phyloP scores from a whole-genome alignment of 768 basidiomycete species.

The Naematelia encephala region DNA sequence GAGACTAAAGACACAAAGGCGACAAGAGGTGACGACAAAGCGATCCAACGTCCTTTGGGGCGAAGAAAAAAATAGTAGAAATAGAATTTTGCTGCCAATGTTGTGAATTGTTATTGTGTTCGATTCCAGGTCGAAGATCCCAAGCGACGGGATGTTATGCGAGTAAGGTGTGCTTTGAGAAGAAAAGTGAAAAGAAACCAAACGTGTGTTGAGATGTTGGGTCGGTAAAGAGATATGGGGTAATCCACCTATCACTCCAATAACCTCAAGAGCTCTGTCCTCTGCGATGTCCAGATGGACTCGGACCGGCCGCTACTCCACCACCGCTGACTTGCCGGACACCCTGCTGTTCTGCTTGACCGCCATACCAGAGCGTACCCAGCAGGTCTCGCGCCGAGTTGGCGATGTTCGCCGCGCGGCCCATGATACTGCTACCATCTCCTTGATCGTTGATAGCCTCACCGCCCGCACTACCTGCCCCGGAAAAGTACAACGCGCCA shows the following conservation, averaged over 20 bases:
- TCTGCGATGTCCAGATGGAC: neutral
- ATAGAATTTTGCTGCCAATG: neutral
- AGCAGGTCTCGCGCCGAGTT: slow-evolving; percentile 73
- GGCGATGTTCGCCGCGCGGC: slow-evolving; percentile 72
- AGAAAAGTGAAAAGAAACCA: no score
- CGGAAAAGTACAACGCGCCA: slow-evolving; percentile 32
- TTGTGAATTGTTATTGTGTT: no score
- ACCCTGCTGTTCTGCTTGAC: slow-evolving; percentile 15
- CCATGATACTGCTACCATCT: slow-evolving; percentile 55
- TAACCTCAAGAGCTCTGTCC: neutral
- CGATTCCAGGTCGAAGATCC: no score
- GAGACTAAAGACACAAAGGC: neutral
- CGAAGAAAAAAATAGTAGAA: neutral
- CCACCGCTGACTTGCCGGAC: slow-evolving; percentile 1
- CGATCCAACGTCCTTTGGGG: neutral
- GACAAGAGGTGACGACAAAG: neutral
- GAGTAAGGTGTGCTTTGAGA: no score
- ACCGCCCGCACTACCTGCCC: slow-evolving; percentile 10
- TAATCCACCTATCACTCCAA: neutral
- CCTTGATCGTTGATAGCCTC: slow-evolving; percentile 25
- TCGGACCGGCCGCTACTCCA: neutral
- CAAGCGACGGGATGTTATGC: no score
- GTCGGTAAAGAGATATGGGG: no score
- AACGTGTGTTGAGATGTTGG: no score
- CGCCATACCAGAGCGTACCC: slow-evolving; percentile 60